These are phyloP conservation scores for Fraxinus nigra DNA, from an alignment of 305 asterid species.

Conservation along the genomic window DNA sequence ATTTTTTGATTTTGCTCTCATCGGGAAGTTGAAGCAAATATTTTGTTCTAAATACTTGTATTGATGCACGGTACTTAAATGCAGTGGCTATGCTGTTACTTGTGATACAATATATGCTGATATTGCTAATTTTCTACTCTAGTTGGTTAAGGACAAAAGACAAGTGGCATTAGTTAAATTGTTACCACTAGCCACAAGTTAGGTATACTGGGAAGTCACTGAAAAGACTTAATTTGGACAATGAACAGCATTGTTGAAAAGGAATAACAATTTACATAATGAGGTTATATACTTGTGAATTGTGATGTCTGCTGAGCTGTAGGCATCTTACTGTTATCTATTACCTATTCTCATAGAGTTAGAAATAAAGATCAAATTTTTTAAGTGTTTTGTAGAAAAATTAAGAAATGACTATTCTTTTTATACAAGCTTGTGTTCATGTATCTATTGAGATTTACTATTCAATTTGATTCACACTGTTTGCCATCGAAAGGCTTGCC, in stretches of 20 bases:
- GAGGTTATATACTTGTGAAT: background rate
- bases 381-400: background rate
- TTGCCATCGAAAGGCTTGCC: background rate
- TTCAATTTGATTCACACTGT: background rate
- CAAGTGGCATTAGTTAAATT: background rate
- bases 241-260: background rate
- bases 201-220: background rate
- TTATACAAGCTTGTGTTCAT: background rate
- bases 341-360: background rate
- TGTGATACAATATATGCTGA: background rate
- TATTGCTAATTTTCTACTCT: background rate
- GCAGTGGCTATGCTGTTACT: background rate
- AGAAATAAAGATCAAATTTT: background rate
- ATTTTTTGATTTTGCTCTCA: background rate
- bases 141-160: background rate
- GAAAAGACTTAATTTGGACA: background rate
- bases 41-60: background rate
- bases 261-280: background rate
- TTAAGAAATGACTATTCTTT: background rate
- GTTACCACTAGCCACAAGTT: background rate
- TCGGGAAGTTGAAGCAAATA: background rate
- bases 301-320: background rate
- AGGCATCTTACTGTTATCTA: background rate
- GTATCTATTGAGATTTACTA: background rate
- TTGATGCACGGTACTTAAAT: background rate